Conservation (phyloP, 352 stramenopile species). For the Poterioochromonas sp. region DNA sequence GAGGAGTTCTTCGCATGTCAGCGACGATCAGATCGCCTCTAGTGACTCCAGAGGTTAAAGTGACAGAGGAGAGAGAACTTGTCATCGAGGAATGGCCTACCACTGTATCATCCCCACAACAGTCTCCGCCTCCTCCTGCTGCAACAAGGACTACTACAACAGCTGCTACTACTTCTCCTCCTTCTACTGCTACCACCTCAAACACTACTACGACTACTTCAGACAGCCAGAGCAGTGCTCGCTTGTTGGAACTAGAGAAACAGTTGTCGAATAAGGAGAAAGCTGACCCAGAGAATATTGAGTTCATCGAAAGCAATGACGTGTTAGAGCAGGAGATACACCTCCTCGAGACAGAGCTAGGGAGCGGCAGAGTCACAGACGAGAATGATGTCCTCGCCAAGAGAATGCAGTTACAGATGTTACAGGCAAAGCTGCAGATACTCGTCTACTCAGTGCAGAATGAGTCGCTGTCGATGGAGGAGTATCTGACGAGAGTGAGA, state of each 20-base stretch:
- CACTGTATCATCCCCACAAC: neutral
- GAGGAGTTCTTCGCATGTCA: neutral
- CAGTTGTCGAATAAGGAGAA: no score
- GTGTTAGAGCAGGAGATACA: conserved; percentile 17
- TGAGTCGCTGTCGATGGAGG: neutral
- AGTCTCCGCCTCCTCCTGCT: neutral
- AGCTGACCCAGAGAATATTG: neutral
- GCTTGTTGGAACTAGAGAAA: neutral
- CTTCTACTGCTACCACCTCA: neutral
- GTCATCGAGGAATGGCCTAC: neutral
- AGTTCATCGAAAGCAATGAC: conserved; percentile 27
- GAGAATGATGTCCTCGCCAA: neutral
- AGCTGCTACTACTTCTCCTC: neutral
- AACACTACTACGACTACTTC: neutral
- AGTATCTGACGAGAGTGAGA: neutral
- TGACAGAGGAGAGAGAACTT: neutral
- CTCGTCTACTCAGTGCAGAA: neutral
- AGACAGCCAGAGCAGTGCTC: neutral
- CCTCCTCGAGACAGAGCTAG: neutral
- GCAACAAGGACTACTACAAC: neutral
- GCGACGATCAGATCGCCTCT: neutral
- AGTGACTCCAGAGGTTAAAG: neutral
- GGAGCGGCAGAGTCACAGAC: neutral
- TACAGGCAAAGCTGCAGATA: neutral
- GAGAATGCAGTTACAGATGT: neutral